phyloP scores from a whole-genome alignment of 2,329 filamentous ascomycete species.

The Ceratocystis cacaofunesta region DNA sequence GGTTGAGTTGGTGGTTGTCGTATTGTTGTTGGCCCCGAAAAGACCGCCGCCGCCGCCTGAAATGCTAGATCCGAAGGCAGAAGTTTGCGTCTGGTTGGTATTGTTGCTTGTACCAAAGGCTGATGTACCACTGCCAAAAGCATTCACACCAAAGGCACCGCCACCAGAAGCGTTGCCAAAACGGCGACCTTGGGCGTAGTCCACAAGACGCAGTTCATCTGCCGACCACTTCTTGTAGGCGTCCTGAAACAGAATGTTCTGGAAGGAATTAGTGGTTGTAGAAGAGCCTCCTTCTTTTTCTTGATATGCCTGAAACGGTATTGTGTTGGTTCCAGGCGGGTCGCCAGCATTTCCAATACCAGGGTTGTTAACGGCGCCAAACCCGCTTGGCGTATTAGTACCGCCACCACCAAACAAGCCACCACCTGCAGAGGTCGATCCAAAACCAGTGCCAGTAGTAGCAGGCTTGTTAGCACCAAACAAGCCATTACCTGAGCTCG shows the following conservation, averaged over 20 bases:
- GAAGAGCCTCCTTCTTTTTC: constrained; percentile 56
- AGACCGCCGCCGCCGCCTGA: constrained; percentile 25
- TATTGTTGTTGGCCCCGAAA: constrained; percentile 26
- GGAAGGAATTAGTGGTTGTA: constrained; percentile 47
- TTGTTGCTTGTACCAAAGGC: constrained; percentile 21
- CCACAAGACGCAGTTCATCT: constrained; percentile 68
- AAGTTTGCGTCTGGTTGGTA: constrained; percentile 22
- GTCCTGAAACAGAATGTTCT: constrained; percentile 65
- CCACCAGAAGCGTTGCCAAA: constrained; percentile 72
- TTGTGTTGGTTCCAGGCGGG: constrained; percentile 52
- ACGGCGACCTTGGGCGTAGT: constrained; percentile 76
- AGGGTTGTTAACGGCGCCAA: constrained; percentile 32
- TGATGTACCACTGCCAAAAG: constrained; percentile 30
- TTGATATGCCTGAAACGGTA: constrained; percentile 51
- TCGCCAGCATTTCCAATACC: constrained; percentile 40
- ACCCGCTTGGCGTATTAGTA: constrained; percentile 27
- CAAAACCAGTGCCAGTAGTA: constrained; percentile 30
- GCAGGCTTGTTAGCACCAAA: constrained; percentile 37
- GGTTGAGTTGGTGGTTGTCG: constrained; percentile 18
- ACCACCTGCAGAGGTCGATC: constrained; percentile 28
- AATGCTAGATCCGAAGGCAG: constrained; percentile 23
- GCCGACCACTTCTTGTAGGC: constrained; percentile 80
- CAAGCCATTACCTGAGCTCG: constrained; percentile 25
- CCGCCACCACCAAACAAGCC: constrained; percentile 33
- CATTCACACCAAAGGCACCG: constrained; percentile 62